These are phyloP conservation scores for Ceratobasidium sp. DNA, from an alignment of 1,284 basidiomycete genomes.

Conservation along the genomic window DNA sequence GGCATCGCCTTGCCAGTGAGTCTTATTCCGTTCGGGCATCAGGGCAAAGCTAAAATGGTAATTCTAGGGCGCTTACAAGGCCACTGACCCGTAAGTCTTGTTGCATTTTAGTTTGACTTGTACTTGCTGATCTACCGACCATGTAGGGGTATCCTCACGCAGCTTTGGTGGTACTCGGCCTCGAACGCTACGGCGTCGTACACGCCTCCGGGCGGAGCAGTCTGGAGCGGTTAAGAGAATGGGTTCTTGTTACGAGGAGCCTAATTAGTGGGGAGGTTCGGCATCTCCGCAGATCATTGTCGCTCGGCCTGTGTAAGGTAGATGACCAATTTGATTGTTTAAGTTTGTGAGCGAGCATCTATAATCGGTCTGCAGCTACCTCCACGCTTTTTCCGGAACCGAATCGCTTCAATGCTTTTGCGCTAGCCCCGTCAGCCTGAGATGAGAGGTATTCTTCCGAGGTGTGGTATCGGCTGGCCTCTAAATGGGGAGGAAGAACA, in stretches of 20 bases:
- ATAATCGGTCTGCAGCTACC: not conserved
- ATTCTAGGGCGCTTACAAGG: constrained; percentile 16
- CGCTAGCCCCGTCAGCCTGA: not conserved
- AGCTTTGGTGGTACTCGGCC: constrained; percentile 31
- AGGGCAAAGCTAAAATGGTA: not conserved
- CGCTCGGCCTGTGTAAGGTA: not conserved
- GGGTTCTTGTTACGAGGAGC: not conserved
- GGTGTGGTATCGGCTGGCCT: not conserved
- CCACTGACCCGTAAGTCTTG: constrained; percentile 20
- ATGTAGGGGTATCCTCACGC: constrained; percentile 23
- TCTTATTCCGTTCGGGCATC: not conserved
- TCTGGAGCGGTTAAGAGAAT: constrained; percentile 22
- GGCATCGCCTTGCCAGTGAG: constrained; percentile 31
- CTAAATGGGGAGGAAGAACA: not conserved
- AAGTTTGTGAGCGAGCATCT: not conserved
- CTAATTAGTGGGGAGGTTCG: not conserved
- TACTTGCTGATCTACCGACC: not conserved
- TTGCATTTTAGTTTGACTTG: not conserved
- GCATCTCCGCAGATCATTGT: not conserved
- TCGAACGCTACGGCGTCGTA: constrained; percentile 28
- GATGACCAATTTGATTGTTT: not conserved
- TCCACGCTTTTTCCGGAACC: not conserved
- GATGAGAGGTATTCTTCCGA: not conserved
- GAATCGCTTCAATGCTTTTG: not conserved
- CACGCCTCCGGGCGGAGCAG: constrained; percentile 18